Conservation (phyloP, 805 yeast species). For the Kodamaea jinghongensis region DNA sequence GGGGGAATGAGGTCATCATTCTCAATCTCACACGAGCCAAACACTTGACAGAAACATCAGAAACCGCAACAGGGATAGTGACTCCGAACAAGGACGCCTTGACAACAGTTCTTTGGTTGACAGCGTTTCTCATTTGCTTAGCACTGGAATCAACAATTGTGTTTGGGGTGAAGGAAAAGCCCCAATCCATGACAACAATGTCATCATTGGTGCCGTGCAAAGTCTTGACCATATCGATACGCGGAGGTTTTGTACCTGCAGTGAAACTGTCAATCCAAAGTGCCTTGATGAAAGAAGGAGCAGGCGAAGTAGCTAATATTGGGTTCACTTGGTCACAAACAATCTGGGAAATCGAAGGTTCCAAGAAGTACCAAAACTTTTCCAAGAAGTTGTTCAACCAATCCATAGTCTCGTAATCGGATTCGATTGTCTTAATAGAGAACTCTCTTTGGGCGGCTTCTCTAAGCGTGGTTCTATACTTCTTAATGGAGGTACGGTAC, state of each 20-base stretch:
- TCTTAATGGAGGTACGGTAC: constrained; percentile 81
- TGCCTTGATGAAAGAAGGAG: constrained; percentile 80
- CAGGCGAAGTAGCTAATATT: constrained; percentile 69
- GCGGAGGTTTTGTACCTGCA: constrained; percentile 92
- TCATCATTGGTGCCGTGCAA: constrained; percentile 87
- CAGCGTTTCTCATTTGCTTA: constrained; percentile 79
- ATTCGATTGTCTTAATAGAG: constrained; percentile 75
- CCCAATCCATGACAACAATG: constrained; percentile 98
- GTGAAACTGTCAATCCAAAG: constrained; percentile 88
- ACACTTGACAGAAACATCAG: constrained; percentile 75
- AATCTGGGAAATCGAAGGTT: constrained; percentile 84
- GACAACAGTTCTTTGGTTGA: constrained; percentile 76
- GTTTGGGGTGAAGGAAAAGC: constrained; percentile 88
- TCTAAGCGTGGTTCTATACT: constrained; percentile 70
- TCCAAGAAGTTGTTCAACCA: constrained; percentile 90
- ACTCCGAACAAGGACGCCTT: constrained; percentile 82
- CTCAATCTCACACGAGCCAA: constrained; percentile 77
- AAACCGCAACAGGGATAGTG: constrained; percentile 73
- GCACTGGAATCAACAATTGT: constrained; percentile 78
- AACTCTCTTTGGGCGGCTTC: constrained; percentile 84
- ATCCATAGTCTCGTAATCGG: constrained; percentile 90
- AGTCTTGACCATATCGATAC: constrained; percentile 87
- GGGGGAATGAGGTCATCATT: constrained; percentile 90
- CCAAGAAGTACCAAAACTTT: constrained; percentile 88
- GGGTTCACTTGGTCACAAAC: constrained; percentile 86